Evolutionary conservation across 176 grass and related monocot species (phyloP), one percentile per base, ranked within the genome.

Genomic region (Cenchrus purpureus): DNA sequence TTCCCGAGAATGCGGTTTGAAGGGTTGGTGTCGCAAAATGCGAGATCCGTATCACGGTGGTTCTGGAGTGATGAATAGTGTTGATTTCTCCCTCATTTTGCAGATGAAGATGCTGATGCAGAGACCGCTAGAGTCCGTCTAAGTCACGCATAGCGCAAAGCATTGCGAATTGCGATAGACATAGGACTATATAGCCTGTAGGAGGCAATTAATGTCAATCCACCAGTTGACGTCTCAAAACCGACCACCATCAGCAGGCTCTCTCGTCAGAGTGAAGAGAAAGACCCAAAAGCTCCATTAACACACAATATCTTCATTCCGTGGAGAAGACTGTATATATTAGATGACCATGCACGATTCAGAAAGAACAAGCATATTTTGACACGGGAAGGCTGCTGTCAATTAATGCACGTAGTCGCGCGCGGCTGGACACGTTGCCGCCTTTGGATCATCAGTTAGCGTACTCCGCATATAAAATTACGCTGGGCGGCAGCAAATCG

Each of bases 161-260:
- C 25, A 25, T 25, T 25, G 25, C 25, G 25, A 25, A 25, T 25
- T 25, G 25, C 25, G 25, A 25, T 25, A 25, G 25, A 25, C 25
- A 25, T 25, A 25, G 25, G 25, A 25, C 25, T 25, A 25, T 25
- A 25, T 25, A 25, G 0, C 25, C 25, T 25, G 25, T 25, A 25
- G 74, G 28, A 8, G 4, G 37, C 37, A 40, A 25, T 25, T 25
- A 25, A 40, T 40, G 37, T 2, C 0, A 13, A 57, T 14, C 73
- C 82, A 58, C 73, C 48, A 68, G 82, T 77, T 84, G 73, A 84
- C 73, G 29, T 77, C 82, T 44, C 61, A 84, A 42, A 3, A 42
- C 54, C 75, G 55, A 86, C 82, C 17, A 25, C 25, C 25, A 25
- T 25, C 25, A 58, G 68, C 43, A 63, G 75, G 40, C 65, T 25